Evolutionary conservation across 768 basidiomycete genomes (phyloP).

Genomic region (Suillus spraguei): DNA sequence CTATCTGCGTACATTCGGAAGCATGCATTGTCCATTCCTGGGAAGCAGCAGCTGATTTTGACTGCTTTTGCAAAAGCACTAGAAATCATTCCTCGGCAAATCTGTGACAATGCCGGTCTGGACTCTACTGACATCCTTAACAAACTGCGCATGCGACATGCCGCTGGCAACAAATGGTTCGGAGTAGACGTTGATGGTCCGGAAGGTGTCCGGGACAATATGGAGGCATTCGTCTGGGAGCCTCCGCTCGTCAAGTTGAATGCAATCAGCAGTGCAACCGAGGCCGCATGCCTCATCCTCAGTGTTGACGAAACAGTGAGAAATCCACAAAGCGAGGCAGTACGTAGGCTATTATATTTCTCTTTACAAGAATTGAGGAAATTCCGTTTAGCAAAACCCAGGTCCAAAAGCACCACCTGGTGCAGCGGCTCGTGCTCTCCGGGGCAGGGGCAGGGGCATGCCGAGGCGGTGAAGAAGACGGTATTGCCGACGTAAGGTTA

Average conservation of each 20-base stretch:
- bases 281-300: slow-evolving; percentile 94
- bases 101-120: slow-evolving; percentile 97
- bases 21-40: slow-evolving; percentile 89
- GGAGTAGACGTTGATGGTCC: slow-evolving; percentile 93
- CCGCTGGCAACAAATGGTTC: slow-evolving; percentile 84
- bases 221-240: slow-evolving; percentile 99
- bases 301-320: slow-evolving; percentile 98
- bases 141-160: slow-evolving; percentile 96
- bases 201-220: slow-evolving; percentile 91
- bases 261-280: slow-evolving; percentile 92
- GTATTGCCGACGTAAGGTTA: slow-evolving; percentile 17
- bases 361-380: slow-evolving; percentile 20
- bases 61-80: slow-evolving; percentile 96
- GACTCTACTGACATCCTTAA: slow-evolving; percentile 98
- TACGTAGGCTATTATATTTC: slow-evolving; percentile 41
- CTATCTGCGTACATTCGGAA: slow-evolving; percentile 93
- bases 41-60: slow-evolving; percentile 93
- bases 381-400: slow-evolving; percentile 57
- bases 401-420: slow-evolving; percentile 94
- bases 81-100: slow-evolving; percentile 97
- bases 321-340: slow-evolving; percentile 92
- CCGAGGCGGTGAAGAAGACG: slow-evolving; percentile 56
- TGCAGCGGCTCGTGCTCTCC: slow-evolving; percentile 80
- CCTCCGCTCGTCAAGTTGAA: slow-evolving; percentile 94
- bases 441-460: slow-evolving; percentile 86